Evolutionary conservation across 106 monocot species (phyloP).

Genomic region (Platanthera zijinensis): DNA sequence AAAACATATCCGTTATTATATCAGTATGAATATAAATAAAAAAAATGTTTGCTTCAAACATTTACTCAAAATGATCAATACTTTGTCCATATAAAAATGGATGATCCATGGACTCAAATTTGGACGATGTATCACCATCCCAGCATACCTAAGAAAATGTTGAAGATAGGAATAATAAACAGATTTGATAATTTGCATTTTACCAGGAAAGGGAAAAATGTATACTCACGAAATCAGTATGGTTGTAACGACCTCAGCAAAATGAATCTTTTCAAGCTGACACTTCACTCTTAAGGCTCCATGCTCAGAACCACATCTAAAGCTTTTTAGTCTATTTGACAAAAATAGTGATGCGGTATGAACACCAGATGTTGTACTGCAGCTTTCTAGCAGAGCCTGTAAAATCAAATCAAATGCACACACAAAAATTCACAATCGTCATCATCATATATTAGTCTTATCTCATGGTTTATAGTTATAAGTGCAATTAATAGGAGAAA

Average conservation of each 20-base stretch:
- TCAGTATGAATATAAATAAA: neutral
- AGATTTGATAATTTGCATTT: neutral
- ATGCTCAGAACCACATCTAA: constrained; percentile 78
- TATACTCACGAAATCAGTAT: constrained; percentile 71
- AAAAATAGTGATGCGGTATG: constrained; percentile 39
- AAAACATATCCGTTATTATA: neutral
- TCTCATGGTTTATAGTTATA: neutral
- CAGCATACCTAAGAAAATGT: constrained; percentile 29
- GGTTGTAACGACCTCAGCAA: constrained; percentile 70
- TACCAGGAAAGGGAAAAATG: neutral
- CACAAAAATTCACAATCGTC: neutral
- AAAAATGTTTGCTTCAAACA: neutral
- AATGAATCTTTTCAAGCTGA: constrained; percentile 62
- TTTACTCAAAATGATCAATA: constrained; percentile 7
- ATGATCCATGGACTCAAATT: constrained; percentile 42
- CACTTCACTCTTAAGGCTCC: constrained; percentile 68
- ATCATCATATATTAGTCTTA: neutral
- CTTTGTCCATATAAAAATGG: constrained; percentile 65
- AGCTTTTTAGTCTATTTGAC: constrained; percentile 47
- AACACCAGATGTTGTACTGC: constrained; percentile 17
- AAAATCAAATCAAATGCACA: constrained; percentile 16
- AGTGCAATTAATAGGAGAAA: neutral
- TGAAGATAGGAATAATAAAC: constrained; percentile 6
- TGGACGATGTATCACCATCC: constrained; percentile 12
- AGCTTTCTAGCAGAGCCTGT: constrained; percentile 60